Evolutionary conservation across 305 asterid species (phyloP).

Genomic region (Fraxinus sp.): DNA sequence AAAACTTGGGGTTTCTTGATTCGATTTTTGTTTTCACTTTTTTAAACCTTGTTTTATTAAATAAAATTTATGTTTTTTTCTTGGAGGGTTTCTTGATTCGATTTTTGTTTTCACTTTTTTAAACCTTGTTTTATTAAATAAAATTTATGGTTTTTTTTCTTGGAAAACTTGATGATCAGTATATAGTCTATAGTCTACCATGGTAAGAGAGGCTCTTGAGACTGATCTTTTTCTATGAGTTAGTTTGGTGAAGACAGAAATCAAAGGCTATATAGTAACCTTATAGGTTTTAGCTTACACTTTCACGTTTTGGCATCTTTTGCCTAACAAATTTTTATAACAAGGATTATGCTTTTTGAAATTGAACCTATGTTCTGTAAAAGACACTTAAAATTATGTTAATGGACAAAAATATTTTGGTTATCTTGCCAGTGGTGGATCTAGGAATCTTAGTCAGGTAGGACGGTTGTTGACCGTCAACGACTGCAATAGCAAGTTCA

Average conservation of each 20-base stretch:
- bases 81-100: not conserved
- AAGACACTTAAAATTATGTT: not conserved
- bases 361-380: not conserved
- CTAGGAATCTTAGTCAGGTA: no score
- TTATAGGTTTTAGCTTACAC: not conserved
- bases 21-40: no score
- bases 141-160: not conserved
- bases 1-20: not conserved
- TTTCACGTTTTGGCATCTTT: not conserved
- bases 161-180: not conserved
- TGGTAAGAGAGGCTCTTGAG: not conserved
- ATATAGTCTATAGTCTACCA: not conserved
- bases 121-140: not conserved
- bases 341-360: not conserved
- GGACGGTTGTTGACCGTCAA: no score
- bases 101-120: not conserved
- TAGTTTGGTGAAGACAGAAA: not conserved
- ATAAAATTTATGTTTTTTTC: no score
- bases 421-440: no score
- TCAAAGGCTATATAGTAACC: not conserved
- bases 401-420: not conserved
- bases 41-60: no score
- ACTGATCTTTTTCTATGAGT: not conserved
- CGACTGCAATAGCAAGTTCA: not conserved
- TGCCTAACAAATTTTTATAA: no score